Evolutionary conservation across 495 filamentous ascomycete species (phyloP).

Genomic region (Lepidopterella palustris): DNA sequence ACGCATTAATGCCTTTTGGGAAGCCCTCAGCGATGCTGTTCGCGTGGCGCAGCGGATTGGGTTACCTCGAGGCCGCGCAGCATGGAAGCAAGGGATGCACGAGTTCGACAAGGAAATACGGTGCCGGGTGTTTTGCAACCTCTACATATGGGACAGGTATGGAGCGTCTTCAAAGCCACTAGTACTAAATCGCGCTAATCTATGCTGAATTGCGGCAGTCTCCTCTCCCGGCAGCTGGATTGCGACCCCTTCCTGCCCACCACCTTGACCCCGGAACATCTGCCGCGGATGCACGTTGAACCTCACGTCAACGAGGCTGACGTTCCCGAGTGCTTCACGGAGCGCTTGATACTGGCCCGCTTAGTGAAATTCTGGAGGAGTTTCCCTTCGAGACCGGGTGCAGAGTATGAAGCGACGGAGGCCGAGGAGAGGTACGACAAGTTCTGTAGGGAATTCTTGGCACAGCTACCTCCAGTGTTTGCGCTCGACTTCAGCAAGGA

Average conservation of each 20-base stretch:
- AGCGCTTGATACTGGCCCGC: slow-evolving; percentile 27
- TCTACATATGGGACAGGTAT: slow-evolving; percentile 26
- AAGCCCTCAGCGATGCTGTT: neutral
- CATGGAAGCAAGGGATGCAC: neutral
- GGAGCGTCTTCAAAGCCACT: neutral
- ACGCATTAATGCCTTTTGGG: neutral
- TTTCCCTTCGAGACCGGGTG: neutral
- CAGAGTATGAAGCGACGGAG: slow-evolving; percentile 16
- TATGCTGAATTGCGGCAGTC: slow-evolving; percentile 13
- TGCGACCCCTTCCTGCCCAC: neutral
- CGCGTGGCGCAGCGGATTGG: slow-evolving; percentile 1
- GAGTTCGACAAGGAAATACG: slow-evolving; percentile 27
- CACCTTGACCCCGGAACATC: neutral
- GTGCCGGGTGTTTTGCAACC: slow-evolving; percentile 28
- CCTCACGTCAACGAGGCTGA: neutral
- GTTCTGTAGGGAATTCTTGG: slow-evolving; percentile 27
- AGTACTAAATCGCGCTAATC: neutral
- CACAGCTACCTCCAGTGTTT: slow-evolving; percentile 22
- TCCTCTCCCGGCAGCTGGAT: slow-evolving; percentile 13
- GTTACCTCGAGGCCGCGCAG: slow-evolving; percentile 1
- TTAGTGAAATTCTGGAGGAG: slow-evolving; percentile 29
- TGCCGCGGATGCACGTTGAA: neutral
- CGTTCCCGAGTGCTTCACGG: slow-evolving; percentile 17
- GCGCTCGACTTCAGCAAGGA: slow-evolving; percentile 18
- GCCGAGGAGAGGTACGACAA: slow-evolving; percentile 28